phyloP scores from a whole-genome alignment of 176 grass and related monocot species.

The Paspalum vaginatum region DNA sequence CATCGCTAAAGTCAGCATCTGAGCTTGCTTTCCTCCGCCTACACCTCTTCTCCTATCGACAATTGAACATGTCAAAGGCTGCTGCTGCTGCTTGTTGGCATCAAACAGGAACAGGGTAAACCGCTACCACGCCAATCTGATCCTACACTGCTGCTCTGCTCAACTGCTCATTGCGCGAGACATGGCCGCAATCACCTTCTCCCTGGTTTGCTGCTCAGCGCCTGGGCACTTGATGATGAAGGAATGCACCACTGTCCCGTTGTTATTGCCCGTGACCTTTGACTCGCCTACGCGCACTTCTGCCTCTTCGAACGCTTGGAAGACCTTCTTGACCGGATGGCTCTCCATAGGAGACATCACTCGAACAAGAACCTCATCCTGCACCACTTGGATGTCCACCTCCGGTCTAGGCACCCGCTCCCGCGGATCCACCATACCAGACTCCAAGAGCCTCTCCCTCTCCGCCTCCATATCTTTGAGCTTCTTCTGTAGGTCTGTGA shows the following conservation, averaged over 20 bases:
- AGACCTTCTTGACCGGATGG: constrained; percentile 74
- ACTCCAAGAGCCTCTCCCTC: constrained; percentile 57
- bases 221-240: constrained; percentile 83
- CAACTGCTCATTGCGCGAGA: constrained; percentile 61
- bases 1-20: constrained; percentile 58
- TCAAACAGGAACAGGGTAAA: constrained; percentile 33
- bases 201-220: constrained; percentile 79
- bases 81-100: constrained; percentile 41
- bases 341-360: constrained; percentile 72
- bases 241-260: constrained; percentile 64
- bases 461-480: constrained; percentile 90
- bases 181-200: constrained; percentile 72
- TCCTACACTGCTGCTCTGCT: constrained; percentile 45
- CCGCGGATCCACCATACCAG: constrained; percentile 43
- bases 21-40: constrained; percentile 53
- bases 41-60: constrained; percentile 57
- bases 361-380: constrained; percentile 81
- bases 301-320: constrained; percentile 82
- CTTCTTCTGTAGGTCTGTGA: constrained; percentile 95
- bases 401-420: constrained; percentile 51
- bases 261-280: constrained; percentile 64
- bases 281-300: constrained; percentile 69
- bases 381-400: constrained; percentile 80
- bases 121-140: constrained; percentile 10
- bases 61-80: constrained; percentile 44